Percentiles rank a stretch among this genome's conserved stretches.
Evolutionary conservation across 2,329 filamentous ascomycete genomes (phyloP).

Genomic region (Ophiostoma triangulosporum): DNA sequence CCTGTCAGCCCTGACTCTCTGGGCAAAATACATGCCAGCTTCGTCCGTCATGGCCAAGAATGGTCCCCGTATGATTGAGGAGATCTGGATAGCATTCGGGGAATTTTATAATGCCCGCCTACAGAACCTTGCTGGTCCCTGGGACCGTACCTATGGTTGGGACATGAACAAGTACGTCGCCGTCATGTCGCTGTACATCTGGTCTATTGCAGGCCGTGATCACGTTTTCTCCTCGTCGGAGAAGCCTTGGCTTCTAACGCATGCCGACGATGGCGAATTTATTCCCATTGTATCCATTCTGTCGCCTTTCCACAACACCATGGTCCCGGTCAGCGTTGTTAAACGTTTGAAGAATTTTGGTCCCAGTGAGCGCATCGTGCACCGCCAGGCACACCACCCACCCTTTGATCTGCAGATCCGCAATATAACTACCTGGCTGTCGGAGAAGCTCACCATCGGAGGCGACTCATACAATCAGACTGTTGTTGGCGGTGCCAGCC

Average conservation of each 20-base stretch:
- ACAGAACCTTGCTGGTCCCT: slow-evolving; percentile 49
- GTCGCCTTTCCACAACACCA: slow-evolving; percentile 32
- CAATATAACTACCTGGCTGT: slow-evolving; percentile 47
- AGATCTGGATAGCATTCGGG: slow-evolving; percentile 34
- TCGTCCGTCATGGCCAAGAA: slow-evolving; percentile 38
- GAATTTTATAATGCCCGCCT: slow-evolving; percentile 43
- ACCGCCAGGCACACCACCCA: slow-evolving; percentile 39
- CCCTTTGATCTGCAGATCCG: slow-evolving; percentile 42
- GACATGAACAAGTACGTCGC: slow-evolving; percentile 50
- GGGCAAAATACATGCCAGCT: slow-evolving; percentile 42
- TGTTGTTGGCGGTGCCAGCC: slow-evolving; percentile 39
- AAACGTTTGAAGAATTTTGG: slow-evolving; percentile 20
- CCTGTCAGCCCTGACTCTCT: slow-evolving; percentile 42
- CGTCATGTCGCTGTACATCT: slow-evolving; percentile 44
- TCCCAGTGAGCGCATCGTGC: slow-evolving; percentile 31
- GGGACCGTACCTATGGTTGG: slow-evolving; percentile 50
- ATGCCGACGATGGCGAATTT: slow-evolving; percentile 45
- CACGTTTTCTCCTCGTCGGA: slow-evolving; percentile 16
- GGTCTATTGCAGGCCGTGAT: slow-evolving; percentile 40
- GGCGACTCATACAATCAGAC: slow-evolving; percentile 44
- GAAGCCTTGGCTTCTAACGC: slow-evolving; percentile 30
- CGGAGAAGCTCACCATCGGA: slow-evolving; percentile 43
- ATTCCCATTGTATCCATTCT: slow-evolving; percentile 43
- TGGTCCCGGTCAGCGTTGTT: slow-evolving; percentile 26
- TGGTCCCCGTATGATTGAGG: slow-evolving; percentile 35